Evolutionary conservation across 345 rosid species (phyloP), one percentile per base, ranked within the genome.

Genomic region (Gossypium australe): DNA sequence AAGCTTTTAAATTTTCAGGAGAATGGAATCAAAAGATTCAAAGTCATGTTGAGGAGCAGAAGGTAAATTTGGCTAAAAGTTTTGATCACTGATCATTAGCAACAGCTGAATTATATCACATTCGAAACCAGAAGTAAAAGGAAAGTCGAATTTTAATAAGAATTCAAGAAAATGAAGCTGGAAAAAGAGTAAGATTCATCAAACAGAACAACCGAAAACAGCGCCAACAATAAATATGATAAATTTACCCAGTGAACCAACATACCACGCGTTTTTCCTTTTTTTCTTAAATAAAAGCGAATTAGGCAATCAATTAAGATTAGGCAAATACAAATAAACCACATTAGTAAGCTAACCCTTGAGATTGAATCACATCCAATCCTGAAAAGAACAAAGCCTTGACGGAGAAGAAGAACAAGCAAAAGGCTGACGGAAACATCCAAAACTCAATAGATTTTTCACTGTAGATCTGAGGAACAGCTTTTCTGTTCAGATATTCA

Each of bases 381-480:
- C 68, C 24, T 64, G 68, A 43, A 64, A 17, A 64, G 49, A 64
- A 49, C 72, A 68, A 24, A 17, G 24, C 11, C 72, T 69, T 49
- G 44, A 34, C 7, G 41, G 41, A 48, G 22, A 49, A 12, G 20
- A 48, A 51, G 58, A 45, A 24, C 20, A 51, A 27, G 24, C 8
- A 69, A 52, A 69, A 20, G 18, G 27, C 7, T 11, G 63, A 55
- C 34, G 56, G 41, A 2, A 41, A 27, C 43, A 45, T 79, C 71
- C 76, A 70, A 45, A 72, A 45, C 47, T 49, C 17, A 59, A 27
- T 43, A 58, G 16, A 29, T 27, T 29, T 77, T 81, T 71, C 73
- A 84, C 89, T 75, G 82, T 80, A 82, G 91, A 90, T 84, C 91
- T 86, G 78, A 75, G 71, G 80, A 86, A 67, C 74, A 64, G 78